Evolutionary conservation across 495 filamentous ascomycete species (phyloP), one percentile per base, ranked within the genome.

Genomic region (Aspergillus nanangensis): DNA sequence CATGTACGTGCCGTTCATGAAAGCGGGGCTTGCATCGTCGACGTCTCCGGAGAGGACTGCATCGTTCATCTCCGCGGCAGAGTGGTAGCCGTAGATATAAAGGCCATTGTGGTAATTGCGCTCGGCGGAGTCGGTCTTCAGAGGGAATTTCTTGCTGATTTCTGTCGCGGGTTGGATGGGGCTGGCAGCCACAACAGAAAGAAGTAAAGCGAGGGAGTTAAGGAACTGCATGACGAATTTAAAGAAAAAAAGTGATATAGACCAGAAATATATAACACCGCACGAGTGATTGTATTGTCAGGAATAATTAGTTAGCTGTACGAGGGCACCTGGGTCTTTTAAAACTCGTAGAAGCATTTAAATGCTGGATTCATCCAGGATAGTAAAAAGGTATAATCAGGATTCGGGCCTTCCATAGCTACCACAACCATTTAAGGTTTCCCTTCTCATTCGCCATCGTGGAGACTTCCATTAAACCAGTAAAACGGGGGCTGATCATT

Each of bases 41-140:
- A 22, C 41, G 32, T 62, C 56, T 1, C 50, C 24, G 10, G 50
- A 52, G 23, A 79, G 61, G 2, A 72, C 67, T 31, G 67, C 67
- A 51, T 77, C 74, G 35, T 64, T 69, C 14, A 69, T 40, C 9
- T 67, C 74, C 8, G 72, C 70, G 20, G 72, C 74, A 5, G 70
- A 74, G 61, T 76, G 72, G 47, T 75, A 77, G 51, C 61, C 51
- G n/a, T 62, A 59, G 38, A 75, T 58, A 31, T 69, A 76, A 38
- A 76, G 72, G 39, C n/a, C n/a, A n/a, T 67, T 46, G 52, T 72
- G 70, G 51, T 67, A 60, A 0, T 61, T 43, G 1, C 55, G 23
- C 45, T 62, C 61, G 8, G 29, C 34, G 18, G 71, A 54, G 11
- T 56, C 64, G 3, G 71, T 72, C 59, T 74, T 74, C 21, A 78